These are phyloP conservation scores for Chlamydomonas incerta DNA, from an alignment of 139 green algal genomes.

Conservation along the genomic window DNA sequence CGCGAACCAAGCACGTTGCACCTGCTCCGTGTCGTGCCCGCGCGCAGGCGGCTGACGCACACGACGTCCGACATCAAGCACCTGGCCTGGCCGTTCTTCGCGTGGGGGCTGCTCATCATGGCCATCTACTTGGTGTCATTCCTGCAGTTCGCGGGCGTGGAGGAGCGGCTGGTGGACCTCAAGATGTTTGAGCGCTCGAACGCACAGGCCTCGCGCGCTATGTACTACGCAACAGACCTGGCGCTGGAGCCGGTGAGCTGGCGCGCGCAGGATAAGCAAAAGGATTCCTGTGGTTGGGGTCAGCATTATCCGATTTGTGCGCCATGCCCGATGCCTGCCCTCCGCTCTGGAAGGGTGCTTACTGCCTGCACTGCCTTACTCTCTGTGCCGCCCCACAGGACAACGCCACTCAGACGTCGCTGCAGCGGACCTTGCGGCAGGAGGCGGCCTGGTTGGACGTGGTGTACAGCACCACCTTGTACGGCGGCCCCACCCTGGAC, in stretches of 20 bases:
- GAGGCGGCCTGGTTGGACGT: constrained; percentile 38
- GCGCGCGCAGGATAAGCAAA: too few relatives aligned
- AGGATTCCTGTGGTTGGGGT: too few relatives aligned
- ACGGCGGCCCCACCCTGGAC: constrained; percentile 17
- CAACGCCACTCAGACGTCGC: neutral
- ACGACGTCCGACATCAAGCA: constrained; percentile 42
- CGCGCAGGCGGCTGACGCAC: constrained; percentile 33
- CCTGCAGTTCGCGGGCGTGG: constrained; percentile 26
- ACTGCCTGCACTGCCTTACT: neutral
- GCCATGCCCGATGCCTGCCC: too few relatives aligned
- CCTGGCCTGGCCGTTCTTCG: constrained; percentile 46
- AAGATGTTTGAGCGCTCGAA: constrained; percentile 44
- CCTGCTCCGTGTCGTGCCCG: neutral
- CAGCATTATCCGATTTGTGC: too few relatives aligned
- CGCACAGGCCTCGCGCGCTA: constrained; percentile 8
- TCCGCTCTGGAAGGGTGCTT: neutral
- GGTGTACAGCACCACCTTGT: constrained; percentile 42
- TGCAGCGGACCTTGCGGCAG: constrained; percentile 21
- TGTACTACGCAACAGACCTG: constrained; percentile 33
- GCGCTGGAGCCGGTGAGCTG: constrained; percentile 27
- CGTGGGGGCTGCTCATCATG: constrained; percentile 51
- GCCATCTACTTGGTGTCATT: constrained; percentile 51
- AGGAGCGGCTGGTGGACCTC: constrained; percentile 33
- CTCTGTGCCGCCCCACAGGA: neutral
- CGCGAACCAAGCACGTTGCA: neutral